A percentile compares a stretch with the other conserved stretches of the same genome.
Conservation (phyloP, 176 grass and related monocot species). For the Otatea glauca region DNA sequence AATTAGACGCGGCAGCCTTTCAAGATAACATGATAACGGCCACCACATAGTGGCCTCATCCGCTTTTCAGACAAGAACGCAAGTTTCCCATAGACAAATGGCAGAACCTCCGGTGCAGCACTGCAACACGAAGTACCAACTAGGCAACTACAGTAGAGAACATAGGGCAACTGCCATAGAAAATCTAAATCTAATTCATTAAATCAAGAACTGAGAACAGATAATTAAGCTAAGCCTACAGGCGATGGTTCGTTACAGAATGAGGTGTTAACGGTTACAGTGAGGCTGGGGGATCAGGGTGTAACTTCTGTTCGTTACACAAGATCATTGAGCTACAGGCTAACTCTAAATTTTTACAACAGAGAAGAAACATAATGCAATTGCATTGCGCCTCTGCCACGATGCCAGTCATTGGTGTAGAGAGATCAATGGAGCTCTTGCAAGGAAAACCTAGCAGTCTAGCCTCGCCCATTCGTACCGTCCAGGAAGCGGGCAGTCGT, state of each 20-base stretch:
- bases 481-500: slow-evolving; percentile 56
- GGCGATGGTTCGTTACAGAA: slow-evolving; percentile 40
- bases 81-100: slow-evolving; percentile 4
- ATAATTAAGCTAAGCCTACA: slow-evolving; percentile 36
- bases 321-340: slow-evolving; percentile 43
- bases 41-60: neutral
- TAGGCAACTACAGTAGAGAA: neutral
- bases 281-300: slow-evolving; percentile 39
- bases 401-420: slow-evolving; percentile 33
- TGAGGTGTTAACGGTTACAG: slow-evolving; percentile 59
- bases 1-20: neutral
- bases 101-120: neutral
- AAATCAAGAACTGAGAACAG: slow-evolving; percentile 29
- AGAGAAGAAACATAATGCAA: slow-evolving; percentile 40
- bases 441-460: slow-evolving; percentile 48
- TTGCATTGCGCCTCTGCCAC: neutral
- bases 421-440: slow-evolving; percentile 37
- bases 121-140: neutral
- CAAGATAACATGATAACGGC: neutral
- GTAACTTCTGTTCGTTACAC: slow-evolving; percentile 51
- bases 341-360: slow-evolving; percentile 65
- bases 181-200: slow-evolving; percentile 39
- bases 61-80: neutral
- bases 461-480: slow-evolving; percentile 69
- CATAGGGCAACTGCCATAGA: neutral